These are phyloP conservation scores for Cystobasidiaceae sp. DNA, from an alignment of 1,284 basidiomycete genomes.

Conservation along the genomic window DNA sequence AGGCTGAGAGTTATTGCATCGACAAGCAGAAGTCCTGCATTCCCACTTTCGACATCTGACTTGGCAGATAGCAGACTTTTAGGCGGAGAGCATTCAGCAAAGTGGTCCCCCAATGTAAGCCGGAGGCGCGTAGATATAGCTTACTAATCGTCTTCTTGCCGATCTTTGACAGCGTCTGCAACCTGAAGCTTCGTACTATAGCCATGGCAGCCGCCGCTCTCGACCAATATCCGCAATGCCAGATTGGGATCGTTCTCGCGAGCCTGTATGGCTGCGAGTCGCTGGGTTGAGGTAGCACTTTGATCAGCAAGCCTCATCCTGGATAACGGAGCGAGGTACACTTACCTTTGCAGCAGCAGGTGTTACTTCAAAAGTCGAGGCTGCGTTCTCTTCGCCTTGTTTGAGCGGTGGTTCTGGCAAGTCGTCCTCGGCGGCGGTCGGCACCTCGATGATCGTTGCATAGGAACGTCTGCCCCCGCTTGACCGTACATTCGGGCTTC, in stretches of 20 bases:
- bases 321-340: no score
- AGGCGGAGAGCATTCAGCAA: no score
- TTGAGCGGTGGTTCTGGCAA: constrained; percentile 21
- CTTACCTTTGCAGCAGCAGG: constrained; percentile 25
- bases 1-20: constrained; percentile 74
- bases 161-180: constrained; percentile 51
- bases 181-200: constrained; percentile 87
- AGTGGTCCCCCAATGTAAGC: no score
- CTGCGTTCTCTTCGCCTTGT: constrained; percentile 4
- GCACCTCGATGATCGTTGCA: constrained; percentile 27
- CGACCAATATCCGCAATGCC: constrained; percentile 69
- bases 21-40: constrained; percentile 50
- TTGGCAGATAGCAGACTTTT: constrained; percentile 19
- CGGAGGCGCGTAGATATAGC: constrained; percentile 41
- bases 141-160: constrained; percentile 71
- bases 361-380: constrained; percentile 14
- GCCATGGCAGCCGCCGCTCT: constrained; percentile 86
- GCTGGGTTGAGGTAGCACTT: constrained; percentile 49
- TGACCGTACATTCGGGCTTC: no score
- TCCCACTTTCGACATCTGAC: neutral
- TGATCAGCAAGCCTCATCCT: no score
- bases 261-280: constrained; percentile 59
- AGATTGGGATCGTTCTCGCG: constrained; percentile 58
- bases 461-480: constrained; percentile 12
- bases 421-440: constrained; percentile 25